A percentile compares a stretch with the other conserved stretches of the same genome.
phyloP scores from a whole-genome alignment of 371 early-diverging fungal genomes.

The Lichtheimia ornata region DNA sequence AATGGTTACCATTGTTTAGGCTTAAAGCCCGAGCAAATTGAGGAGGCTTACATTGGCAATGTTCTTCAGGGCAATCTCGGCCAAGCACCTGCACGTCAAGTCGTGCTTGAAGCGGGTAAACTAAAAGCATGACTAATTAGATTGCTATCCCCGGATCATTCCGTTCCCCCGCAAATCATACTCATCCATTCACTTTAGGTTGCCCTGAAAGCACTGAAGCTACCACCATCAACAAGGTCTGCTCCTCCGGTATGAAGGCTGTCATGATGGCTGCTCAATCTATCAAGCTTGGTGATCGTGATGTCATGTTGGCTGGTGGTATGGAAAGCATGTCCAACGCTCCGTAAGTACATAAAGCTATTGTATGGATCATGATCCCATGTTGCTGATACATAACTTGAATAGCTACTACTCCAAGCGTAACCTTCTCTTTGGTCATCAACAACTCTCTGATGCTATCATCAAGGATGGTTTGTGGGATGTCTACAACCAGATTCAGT shows the following conservation, averaged over 20 bases:
- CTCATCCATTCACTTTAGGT: constrained; percentile 35
- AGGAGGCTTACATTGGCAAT: constrained; percentile 92
- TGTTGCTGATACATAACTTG: constrained; percentile 1
- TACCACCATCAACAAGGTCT: constrained; percentile 94
- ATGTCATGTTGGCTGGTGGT: constrained; percentile 87
- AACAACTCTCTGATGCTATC: constrained; percentile 81
- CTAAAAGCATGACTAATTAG: neutral
- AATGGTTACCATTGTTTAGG: constrained; percentile 22
- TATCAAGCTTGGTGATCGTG: constrained; percentile 60
- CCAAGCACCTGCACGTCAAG: constrained; percentile 90
- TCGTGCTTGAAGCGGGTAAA: constrained; percentile 65
- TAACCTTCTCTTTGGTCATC: constrained; percentile 80
- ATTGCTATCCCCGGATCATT: constrained; percentile 1
- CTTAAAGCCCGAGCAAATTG: constrained; percentile 68
- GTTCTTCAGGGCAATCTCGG: constrained; percentile 83
- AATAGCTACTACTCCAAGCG: constrained; percentile 67
- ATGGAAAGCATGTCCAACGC: constrained; percentile 95
- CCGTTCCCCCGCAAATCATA: neutral
- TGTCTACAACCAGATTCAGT: constrained; percentile 84
- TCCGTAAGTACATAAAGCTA: constrained; percentile 58
- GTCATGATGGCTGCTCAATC: constrained; percentile 75
- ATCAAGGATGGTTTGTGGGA: constrained; percentile 96
- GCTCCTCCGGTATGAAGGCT: constrained; percentile 94
- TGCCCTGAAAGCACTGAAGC: constrained; percentile 78
- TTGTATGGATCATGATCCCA: neutral